Conservation (phyloP, 2,329 filamentous ascomycete genomes). For the Chrysoporthe deuterocubensis region DNA sequence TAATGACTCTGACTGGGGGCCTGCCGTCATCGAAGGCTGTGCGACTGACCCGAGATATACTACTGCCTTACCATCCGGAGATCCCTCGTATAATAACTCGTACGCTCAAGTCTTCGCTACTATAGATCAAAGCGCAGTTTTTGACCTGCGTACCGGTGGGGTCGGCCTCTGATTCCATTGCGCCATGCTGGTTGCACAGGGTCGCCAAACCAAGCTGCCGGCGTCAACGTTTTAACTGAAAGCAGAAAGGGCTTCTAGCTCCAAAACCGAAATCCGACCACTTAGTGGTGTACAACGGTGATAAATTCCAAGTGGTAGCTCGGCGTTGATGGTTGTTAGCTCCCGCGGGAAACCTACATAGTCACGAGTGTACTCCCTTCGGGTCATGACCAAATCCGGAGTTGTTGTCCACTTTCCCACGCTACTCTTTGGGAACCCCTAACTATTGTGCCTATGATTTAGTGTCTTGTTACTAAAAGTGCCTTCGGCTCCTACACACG, state of each 20-base stretch:
- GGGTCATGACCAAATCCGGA: background rate
- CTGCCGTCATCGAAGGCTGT: background rate
- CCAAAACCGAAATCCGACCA: background rate
- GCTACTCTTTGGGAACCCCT: background rate
- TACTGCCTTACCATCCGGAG: slow-evolving; percentile 15
- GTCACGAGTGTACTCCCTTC: background rate
- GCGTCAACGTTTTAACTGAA: slow-evolving; percentile 18
- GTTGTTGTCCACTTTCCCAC: background rate
- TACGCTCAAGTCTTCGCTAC: background rate
- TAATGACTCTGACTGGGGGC: background rate
- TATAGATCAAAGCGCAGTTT: background rate
- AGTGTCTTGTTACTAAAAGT: background rate
- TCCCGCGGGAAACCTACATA: background rate
- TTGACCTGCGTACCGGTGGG: background rate
- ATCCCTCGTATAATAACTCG: slow-evolving; percentile 20
- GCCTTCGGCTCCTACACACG: background rate
- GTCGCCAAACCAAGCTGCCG: background rate
- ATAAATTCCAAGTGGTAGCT: background rate
- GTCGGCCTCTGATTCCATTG: background rate
- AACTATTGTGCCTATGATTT: background rate
- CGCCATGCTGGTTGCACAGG: background rate
- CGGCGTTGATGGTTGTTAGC: background rate
- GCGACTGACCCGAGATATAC: background rate
- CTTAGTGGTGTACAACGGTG: background rate
- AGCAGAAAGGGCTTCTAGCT: slow-evolving; percentile 16